Base-by-base conservation (phyloP, 1,284 basidiomycete genomes). In the Papiliotrema flavescens region DNA sequence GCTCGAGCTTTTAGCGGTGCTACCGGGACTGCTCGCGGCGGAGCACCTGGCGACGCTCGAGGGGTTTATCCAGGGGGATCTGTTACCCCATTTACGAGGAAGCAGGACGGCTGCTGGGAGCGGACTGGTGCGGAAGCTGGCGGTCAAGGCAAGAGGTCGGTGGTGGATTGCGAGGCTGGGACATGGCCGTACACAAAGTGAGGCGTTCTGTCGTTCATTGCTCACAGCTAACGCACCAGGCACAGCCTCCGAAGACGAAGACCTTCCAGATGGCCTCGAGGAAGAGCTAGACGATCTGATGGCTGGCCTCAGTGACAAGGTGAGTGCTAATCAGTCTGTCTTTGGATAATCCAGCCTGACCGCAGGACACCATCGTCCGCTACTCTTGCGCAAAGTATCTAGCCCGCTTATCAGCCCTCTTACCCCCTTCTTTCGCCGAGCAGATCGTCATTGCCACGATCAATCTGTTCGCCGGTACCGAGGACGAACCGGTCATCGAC, bases 371-470 rank as follows among this genome's bases (percentile, higher is more conserved):
- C 0, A 80, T 93, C 28, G 92, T 98, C 20, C 88, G 96, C 45
- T 98, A 92, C 83, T 93, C 94, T 11, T 84, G 90, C 2, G 90
- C 96, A 5, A 99, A 98, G 75, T 91, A 90, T 24, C 79, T 98
- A 13, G 89, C 93, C 5, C 85, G 93, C 7, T 82, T 98, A 40
- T 83, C 90, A 1, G 85, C 88, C 58, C 82, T 88, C 15, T 82
- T 98, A 0, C 90, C 95, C 2, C 56, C 73, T 0, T 84, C 86
- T 14, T 88, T 94, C 64, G 80, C 84, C 0, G 79, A 82, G 32
- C 91, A 98, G 71, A 85, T 98, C 13, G 76, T 92, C 2, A 85
- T 89, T 47, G 91, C 86, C 3, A 79, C 95, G 34, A 78, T 94
- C 48, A 82, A 76, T 80, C 57, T 95, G 82, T 81, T 82, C 79